Conservation (phyloP, 1,284 basidiomycete species). For the Rhodotorula sp. region DNA sequence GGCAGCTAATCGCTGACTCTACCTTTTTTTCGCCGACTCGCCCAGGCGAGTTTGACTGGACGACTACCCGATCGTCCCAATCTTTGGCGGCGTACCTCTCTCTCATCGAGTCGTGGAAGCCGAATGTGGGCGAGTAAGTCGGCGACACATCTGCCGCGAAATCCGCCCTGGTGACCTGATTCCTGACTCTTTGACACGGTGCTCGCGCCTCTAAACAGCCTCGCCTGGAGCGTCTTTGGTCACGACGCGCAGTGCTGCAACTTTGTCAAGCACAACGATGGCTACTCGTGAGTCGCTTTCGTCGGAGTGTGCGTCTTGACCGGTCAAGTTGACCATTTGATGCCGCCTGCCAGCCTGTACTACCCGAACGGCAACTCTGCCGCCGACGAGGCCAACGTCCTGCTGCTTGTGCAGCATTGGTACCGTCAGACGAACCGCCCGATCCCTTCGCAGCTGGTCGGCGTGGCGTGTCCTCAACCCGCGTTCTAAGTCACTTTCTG, state of each 20-base stretch:
- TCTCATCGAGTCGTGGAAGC: conserved; percentile 6
- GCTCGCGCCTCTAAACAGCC: too few species aligned
- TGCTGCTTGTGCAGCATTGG: conserved; percentile 16
- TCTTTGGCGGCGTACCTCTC: neutral
- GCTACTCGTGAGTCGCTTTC: neutral
- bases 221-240: conserved; percentile 16
- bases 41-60: conserved; percentile 10
- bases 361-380: conserved; percentile 35
- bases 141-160: too few species aligned
- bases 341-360: conserved; percentile 14
- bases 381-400: conserved; percentile 21
- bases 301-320: neutral
- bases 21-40: too few species aligned
- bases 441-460: conserved; percentile 12
- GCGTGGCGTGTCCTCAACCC: conserved; percentile 35
- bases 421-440: conserved; percentile 16
- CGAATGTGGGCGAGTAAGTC: conserved; percentile 10
- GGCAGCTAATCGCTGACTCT: neutral
- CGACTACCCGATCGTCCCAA: neutral
- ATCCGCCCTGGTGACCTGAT: neutral
- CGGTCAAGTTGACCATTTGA: neutral
- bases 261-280: conserved; percentile 29
- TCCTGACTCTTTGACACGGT: too few species aligned
- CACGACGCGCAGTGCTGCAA: conserved; percentile 34
- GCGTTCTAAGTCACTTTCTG: conserved; percentile 14